These are phyloP conservation scores for Talaromyces marneffei DNA, from an alignment of 2,329 filamentous ascomycete genomes.

Conservation along the genomic window DNA sequence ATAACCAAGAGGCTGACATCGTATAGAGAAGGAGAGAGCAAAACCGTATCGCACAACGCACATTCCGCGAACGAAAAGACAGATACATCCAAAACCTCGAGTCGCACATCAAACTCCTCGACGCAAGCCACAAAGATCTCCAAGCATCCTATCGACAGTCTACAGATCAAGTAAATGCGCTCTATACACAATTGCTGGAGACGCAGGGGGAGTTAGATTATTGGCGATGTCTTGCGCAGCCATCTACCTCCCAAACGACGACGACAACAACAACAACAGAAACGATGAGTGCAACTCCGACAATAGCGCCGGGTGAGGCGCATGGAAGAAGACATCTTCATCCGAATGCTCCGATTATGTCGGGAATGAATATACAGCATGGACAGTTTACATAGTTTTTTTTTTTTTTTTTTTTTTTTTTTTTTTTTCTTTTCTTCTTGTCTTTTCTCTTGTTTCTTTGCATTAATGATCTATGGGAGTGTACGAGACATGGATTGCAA, in stretches of 20 bases:
- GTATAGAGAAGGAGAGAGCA: conserved; percentile 61
- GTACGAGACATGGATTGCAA: neutral
- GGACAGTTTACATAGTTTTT: conserved; percentile 1
- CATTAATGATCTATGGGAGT: neutral
- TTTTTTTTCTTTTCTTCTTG: neutral
- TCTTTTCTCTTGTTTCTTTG: neutral
- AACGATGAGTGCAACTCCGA: neutral
- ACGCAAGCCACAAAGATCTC: conserved; percentile 11
- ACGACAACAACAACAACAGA: neutral
- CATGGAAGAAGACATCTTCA: neutral
- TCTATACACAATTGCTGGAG: conserved; percentile 12
- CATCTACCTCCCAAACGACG: neutral
- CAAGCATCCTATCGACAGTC: conserved; percentile 12
- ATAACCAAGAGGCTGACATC: neutral
- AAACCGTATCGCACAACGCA: conserved; percentile 78
- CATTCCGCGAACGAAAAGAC: conserved; percentile 84
- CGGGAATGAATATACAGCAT: conserved; percentile 2
- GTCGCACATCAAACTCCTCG: conserved; percentile 13
- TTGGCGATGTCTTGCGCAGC: conserved; percentile 13
- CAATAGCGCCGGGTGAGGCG: neutral
- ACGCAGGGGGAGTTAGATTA: conserved; percentile 9
- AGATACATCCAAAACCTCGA: conserved; percentile 81
- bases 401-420: neutral
- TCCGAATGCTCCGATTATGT: neutral
- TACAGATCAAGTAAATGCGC: conserved; percentile 12